Evolutionary conservation across 257 asterid species (phyloP), one percentile per base, ranked within the genome.

Genomic region (Catharanthus roseus): DNA sequence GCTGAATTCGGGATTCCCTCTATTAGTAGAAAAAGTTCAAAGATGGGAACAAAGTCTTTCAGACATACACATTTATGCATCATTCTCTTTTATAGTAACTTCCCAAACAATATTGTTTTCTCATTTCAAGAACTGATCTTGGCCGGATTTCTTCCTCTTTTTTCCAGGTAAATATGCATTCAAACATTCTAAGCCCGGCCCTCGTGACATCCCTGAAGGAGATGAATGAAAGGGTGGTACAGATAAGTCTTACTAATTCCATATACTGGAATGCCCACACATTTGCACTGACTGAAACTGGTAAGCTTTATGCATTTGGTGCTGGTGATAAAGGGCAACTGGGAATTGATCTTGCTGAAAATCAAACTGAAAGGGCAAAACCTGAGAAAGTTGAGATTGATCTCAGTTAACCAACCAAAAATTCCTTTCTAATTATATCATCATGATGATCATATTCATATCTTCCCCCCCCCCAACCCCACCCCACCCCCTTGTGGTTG

Each of bases 291-390:
- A 92, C 99, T 0, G 97, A 92, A 69, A 82, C 95, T 0, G 96
- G 87, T 76, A 90, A 91, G 84, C 87, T 95, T 6, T 95, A 87
- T 49, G 97, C 98, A 6, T 95, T 95, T 64, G 99, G 99, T 11
- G 88, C 98, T 1, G 99, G 99, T 36, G 98, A 95, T 78, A 87
- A 90, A 77, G 99, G 99, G 41, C 99, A 95, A 84, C 88, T 95
- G 7, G 99, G 99, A 0, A 86, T 95, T 6, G 90, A 88, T 72
- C 98, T 88, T 50, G 84, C 68, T 13, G 79, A 73, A 10, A 79
- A 87, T 76, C 92, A 92, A 71, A 82, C 86, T 1, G 98, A 90
- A 80, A 88, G 97, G 82, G 92, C 89, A 4, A 84, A 77, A 42
- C 99, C 99, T 0, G 97, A 88, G 65, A 79, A 78, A 18, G 97